Evolutionary conservation across 495 filamentous ascomycete genomes (phyloP), one percentile per base, ranked within the genome.

Genomic region (Letharia columbiana): DNA sequence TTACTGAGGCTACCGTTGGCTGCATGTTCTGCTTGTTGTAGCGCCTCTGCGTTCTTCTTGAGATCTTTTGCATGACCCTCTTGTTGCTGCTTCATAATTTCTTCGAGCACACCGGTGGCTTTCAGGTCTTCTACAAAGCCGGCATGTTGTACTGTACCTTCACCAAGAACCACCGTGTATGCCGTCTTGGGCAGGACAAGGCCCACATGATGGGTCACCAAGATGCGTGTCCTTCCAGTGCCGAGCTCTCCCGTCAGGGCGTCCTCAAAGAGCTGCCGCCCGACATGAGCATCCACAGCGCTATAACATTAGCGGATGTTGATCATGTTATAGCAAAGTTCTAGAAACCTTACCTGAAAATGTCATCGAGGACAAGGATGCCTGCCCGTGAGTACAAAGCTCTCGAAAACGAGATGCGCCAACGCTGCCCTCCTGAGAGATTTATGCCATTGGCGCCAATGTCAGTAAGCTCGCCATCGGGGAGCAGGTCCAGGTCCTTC

Each of bases 401-500:
- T 39, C 91, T 75, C 3, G 89, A 91, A 64, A 95, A 85, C 5
- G 89, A 87, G 41, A 94, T 78, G 56, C 91, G 79, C 91, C 91
- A 95, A 70, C 86, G 83, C 73, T 95, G 91, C 17, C 91, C 91
- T 67, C 91, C 91, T 68, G 88, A 91, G 6, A 95, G 75, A 70
- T 92, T 94, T 70, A 94, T 88, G 17, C 91, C 91, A 65, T 92
- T 91, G 0, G 89, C 86, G 20, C 86, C 90, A 62, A 94, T 89
- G 67, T 92, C 90, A 0, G 90, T 94, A 49, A 83, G 73, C 63
- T 92, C 90, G 17, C 89, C 88, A 71, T 91, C 89, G 0, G 80
- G 72, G 9, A 94, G 80, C 79, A 89, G 87, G 50, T 89, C 83
- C 28, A 94, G 71, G 64, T 94, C 90, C 73, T 90, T 89, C 41